Conservation (phyloP, 225 moss, liverwort and hornwort genomes). For the Marchantia polymorpha region DNA sequence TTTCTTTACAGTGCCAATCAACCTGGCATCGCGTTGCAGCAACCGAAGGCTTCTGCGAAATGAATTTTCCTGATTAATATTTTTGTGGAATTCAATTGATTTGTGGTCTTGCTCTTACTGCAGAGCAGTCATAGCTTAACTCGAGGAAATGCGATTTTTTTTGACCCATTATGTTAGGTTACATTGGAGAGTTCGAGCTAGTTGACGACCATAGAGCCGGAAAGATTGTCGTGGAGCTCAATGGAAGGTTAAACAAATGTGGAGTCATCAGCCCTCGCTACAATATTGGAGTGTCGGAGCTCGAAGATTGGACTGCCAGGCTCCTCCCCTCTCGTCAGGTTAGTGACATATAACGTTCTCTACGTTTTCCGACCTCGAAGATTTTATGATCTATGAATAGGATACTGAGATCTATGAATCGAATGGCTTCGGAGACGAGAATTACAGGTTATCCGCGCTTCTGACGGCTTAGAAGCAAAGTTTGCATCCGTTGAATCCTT, state of each 20-base stretch:
- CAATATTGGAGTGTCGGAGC: slow-evolving; percentile 71
- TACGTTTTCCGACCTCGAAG: background rate
- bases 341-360: background rate
- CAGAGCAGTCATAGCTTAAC: background rate
- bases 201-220: slow-evolving; percentile 84
- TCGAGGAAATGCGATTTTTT: slow-evolving; percentile 1
- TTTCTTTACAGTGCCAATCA: background rate
- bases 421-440: background rate
- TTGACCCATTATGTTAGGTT: slow-evolving; percentile 37
- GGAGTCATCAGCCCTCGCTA: slow-evolving; percentile 89
- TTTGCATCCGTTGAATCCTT: background rate
- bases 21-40: no score
- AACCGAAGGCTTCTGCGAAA: background rate
- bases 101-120: background rate
- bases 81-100: background rate
- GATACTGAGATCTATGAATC: background rate
- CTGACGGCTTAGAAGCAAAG: background rate
- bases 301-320: slow-evolving; percentile 89
- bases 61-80: background rate
- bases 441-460: background rate
- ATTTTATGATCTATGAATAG: background rate
- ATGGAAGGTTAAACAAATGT: slow-evolving; percentile 86
- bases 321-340: slow-evolving; percentile 91
- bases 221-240: slow-evolving; percentile 85
- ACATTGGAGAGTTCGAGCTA: slow-evolving; percentile 88